Evolutionary conservation across 805 yeast genomes (phyloP), one percentile per base, ranked within the genome.

Genomic region (Kuraishia piskuri): DNA sequence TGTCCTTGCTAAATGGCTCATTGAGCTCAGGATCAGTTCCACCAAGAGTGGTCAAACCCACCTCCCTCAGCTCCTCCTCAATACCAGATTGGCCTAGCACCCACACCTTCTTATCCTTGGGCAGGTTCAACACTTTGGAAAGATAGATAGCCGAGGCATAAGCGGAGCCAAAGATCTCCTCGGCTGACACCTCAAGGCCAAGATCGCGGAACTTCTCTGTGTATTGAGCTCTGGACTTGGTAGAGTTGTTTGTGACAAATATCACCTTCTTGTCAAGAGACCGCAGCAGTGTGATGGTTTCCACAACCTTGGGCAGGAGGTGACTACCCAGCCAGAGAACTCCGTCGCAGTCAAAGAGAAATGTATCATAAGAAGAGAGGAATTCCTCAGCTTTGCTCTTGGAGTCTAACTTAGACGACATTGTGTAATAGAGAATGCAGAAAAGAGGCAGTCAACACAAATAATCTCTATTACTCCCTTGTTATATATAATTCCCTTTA

Each of bases 341-440:
- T 31, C 99, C 99, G 66, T 94, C 99, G 72, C 99, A 94, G 64
- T 94, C 99, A 66, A 94, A 94, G 59, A 94, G 72, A 62, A 91
- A 92, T 55, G 88, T 90, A 64, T 90, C 97, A 66, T 86, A 87
- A 52, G 75, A 64, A 58, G 77, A 79, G 9, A 94, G 69, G 49
- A 94, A 70, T 7, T 70, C 63, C 52, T 77, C 69, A 3, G 79
- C 86, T 36, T 78, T 78, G 21, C 72, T 73, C 53, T 71, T 73
- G 21, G 70, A 62, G 19, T 70, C 68, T 48, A 87, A 66, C 61
- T 86, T 83, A 1, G 63, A 59, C 8, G 88, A 76, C 77, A 75
- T 76, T 45, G 40, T 31, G 17, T 7, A 31, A 3, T 44, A 7
- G 22, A 21, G 19, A 48, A 22, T 8, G 17, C 31, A 25, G 31